Evolutionary conservation across 139 green algal species (phyloP), one percentile per base, ranked within the genome.

Genomic region (Micromonas pusilla): DNA sequence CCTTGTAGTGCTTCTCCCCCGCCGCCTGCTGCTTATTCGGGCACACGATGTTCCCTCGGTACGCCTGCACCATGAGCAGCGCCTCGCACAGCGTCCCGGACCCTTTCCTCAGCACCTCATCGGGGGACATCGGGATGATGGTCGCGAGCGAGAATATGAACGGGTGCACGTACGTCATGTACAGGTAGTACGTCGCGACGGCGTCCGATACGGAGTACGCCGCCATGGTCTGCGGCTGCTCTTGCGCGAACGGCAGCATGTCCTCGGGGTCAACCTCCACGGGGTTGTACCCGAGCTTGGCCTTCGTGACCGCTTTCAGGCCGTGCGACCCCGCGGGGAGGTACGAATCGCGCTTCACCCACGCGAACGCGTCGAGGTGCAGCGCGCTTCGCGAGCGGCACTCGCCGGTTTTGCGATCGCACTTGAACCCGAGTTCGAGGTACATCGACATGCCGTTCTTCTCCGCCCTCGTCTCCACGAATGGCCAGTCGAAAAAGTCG

Each of bases 81-180:
- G 90, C 86, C 88, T 99, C 95, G 85, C 95, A 99, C 53, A 99
- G 88, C 19, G 95, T 99, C 73, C 94, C 95, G 0, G 83, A 92
- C 30, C 94, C 91, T 84, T 97, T 98, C 70, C 94, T 88, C 68
- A 98, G 89, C 66, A 98, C 93, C 81, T 99, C 94, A 73, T 99
- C 94, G 0, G 94, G 94, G 0, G 93, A 89, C 89, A 99, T 90
- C 25, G 94, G 94, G 85, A 99, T 99, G 87, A 99, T 94, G 81
- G 94, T 99, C 73, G 91, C 87, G 64, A 99, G 90, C 25, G 92
- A 96, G 88, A 98, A 97, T 83, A 98, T 97, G 90, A 99, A 99
- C 32, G 93, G 94, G 86, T 99, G 93, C 76, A 99, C 95, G 90
- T 98, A 99, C 54, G 87, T 97, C 92, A 96, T 97, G 90, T 98